phyloP scores from a whole-genome alignment of 2,329 filamentous ascomycete species.

The Trichoderma sp. region DNA sequence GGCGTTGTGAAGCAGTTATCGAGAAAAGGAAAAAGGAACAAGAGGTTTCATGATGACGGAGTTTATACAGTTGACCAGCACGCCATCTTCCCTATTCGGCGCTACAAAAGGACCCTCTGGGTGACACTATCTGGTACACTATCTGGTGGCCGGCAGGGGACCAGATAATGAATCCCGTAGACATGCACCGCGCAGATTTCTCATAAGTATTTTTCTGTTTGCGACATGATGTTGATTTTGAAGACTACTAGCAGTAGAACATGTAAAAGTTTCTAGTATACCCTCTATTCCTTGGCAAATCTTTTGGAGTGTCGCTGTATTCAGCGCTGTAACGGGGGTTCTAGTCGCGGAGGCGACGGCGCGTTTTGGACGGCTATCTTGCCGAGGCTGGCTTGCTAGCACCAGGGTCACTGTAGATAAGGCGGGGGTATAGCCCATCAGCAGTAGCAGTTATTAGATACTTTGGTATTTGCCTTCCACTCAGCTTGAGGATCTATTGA shows the following conservation, averaged over 20 bases:
- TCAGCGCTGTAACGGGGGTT: background rate
- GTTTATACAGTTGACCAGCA: background rate
- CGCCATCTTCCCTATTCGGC: background rate
- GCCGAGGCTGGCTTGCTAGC: background rate
- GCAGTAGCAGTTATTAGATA: background rate
- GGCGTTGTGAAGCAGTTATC: background rate
- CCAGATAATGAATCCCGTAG: background rate
- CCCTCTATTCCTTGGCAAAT: background rate
- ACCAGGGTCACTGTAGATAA: background rate
- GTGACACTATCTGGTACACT: background rate
- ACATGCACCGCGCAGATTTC: background rate
- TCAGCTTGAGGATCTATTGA: background rate
- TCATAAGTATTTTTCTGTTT: background rate
- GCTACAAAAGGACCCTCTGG: background rate
- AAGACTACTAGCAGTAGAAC: background rate
- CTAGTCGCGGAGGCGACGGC: background rate
- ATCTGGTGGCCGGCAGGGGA: background rate
- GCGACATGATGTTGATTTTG: background rate
- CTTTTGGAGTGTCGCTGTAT: background rate
- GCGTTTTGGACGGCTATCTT: background rate
- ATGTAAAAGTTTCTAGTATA: no score
- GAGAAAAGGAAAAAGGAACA: background rate
- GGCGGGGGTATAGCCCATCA: background rate
- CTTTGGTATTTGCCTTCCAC: background rate
- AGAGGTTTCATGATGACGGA: background rate